Percentiles rank a stretch among this genome's conserved stretches.
phyloP scores from a whole-genome alignment of 805 yeast species.

The Pichia membranifaciens region DNA sequence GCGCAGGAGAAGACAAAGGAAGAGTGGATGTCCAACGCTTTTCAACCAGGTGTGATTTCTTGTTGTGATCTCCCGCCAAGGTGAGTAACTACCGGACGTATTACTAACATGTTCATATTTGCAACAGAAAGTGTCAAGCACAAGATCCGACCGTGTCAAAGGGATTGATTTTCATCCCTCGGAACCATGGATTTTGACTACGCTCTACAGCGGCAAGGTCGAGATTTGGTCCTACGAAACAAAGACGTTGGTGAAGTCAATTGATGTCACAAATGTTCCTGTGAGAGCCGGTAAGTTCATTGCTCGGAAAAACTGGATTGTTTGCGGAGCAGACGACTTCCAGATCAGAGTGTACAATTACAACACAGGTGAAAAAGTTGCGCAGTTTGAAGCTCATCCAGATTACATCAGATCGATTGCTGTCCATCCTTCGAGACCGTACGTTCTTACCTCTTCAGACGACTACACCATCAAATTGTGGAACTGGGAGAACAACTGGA shows the following conservation, averaged over 20 bases:
- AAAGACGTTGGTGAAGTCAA: slow-evolving; percentile 71
- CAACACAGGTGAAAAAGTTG: slow-evolving; percentile 89
- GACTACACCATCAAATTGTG: slow-evolving; percentile 88
- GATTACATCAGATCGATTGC: slow-evolving; percentile 92
- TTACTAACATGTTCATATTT: neutral
- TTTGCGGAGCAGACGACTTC: slow-evolving; percentile 94
- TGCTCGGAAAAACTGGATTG: slow-evolving; percentile 95
- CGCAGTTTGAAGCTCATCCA: slow-evolving; percentile 97
- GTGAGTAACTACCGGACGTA: too few species aligned
- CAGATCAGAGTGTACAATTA: slow-evolving; percentile 89
- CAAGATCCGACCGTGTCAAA: slow-evolving; percentile 94
- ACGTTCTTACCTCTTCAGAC: slow-evolving; percentile 82
- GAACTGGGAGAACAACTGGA: slow-evolving; percentile 98
- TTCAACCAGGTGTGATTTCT: too few species aligned
- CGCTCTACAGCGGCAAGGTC: slow-evolving; percentile 83
- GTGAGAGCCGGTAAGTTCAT: slow-evolving; percentile 93
- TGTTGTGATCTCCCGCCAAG: too few species aligned
- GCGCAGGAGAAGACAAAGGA: too few species aligned
- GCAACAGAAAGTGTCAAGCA: slow-evolving; percentile 70
- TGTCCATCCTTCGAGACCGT: slow-evolving; percentile 91
- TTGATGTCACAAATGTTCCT: slow-evolving; percentile 94
- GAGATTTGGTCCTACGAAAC: slow-evolving; percentile 96
- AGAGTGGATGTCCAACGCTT: too few species aligned
- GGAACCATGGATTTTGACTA: slow-evolving; percentile 93
- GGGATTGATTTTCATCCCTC: slow-evolving; percentile 97